phyloP scores from a whole-genome alignment of 441 rosid species.

The Flueggea neowawraea region DNA sequence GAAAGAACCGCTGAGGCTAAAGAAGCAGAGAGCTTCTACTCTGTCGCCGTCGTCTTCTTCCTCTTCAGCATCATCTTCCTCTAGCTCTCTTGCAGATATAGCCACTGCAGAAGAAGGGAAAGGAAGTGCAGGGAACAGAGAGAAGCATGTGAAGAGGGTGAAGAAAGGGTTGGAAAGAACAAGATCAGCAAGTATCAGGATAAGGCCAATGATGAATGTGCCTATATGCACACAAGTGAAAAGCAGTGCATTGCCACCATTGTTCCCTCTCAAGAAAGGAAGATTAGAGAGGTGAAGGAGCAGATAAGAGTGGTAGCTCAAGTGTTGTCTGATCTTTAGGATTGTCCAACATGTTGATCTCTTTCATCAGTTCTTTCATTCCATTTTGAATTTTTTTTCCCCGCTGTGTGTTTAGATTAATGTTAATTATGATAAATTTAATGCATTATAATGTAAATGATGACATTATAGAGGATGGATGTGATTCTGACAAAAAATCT shows the following conservation, averaged over 20 bases:
- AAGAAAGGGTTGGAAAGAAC: slow-evolving; percentile 91
- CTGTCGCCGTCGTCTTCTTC: slow-evolving; percentile 76
- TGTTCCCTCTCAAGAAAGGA: slow-evolving; percentile 68
- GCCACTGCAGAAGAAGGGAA: slow-evolving; percentile 41
- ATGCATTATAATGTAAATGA: slow-evolving; percentile 35
- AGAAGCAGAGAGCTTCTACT: slow-evolving; percentile 67
- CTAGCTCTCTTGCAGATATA: slow-evolving; percentile 52
- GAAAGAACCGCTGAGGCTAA: slow-evolving; percentile 84
- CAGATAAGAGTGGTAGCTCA: not conserved
- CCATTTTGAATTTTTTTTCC: not conserved
- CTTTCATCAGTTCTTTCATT: not conserved
- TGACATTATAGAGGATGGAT: slow-evolving; percentile 11
- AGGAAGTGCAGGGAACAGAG: slow-evolving; percentile 28
- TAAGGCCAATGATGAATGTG: slow-evolving; percentile 87
- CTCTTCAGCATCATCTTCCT: slow-evolving; percentile 71
- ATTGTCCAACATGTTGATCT: not conserved
- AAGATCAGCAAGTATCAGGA: slow-evolving; percentile 75
- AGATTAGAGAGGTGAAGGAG: slow-evolving; percentile 52
- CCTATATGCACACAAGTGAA: slow-evolving; percentile 74
- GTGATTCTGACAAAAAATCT: not conserved
- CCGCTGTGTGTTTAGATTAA: not conserved
- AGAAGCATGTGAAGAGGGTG: slow-evolving; percentile 64
- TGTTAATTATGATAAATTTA: slow-evolving; percentile 22
- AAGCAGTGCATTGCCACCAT: slow-evolving; percentile 63
- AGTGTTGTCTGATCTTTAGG: not conserved